A percentile compares a stretch with the other conserved stretches of the same genome.
Conservation (phyloP, 352 stramenopile genomes). For the Phytophthora pinifolia region DNA sequence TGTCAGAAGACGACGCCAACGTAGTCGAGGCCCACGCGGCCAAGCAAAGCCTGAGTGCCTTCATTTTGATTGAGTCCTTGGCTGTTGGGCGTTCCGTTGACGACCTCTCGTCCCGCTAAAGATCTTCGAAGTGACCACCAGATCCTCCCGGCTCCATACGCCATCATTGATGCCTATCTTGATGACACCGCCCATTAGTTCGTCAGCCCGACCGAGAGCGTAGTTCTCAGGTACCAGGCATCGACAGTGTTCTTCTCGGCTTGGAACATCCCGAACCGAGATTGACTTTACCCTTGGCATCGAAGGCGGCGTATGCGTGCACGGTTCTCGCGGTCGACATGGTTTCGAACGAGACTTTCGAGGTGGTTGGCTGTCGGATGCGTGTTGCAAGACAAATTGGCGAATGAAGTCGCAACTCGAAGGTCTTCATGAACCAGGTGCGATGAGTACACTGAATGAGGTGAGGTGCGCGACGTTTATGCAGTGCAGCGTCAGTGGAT, state of each 20-base stretch:
- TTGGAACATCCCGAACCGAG: neutral
- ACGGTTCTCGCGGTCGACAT: no score
- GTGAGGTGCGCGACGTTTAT: no score
- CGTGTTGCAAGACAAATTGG: no score
- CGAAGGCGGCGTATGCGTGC: no score
- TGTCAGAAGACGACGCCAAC: constrained; percentile 34
- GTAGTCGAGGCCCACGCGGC: constrained; percentile 31
- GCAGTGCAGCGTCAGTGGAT: no score
- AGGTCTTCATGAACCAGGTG: no score
- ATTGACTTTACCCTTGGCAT: no score
- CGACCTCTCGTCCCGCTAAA: neutral
- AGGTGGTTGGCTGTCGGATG: no score
- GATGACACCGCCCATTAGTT: neutral
- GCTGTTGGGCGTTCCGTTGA: neutral
- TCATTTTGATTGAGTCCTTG: neutral
- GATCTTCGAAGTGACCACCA: neutral
- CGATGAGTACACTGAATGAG: no score
- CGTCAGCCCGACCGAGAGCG: neutral
- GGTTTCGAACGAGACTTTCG: no score
- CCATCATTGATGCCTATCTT: neutral
- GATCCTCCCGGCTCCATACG: neutral
- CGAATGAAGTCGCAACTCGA: no score
- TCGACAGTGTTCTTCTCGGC: neutral
- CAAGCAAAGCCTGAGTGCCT: constrained; percentile 27
- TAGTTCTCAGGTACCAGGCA: constrained; percentile 1